These are phyloP conservation scores for Rubus parviflorus DNA, from an alignment of 306 rosid genomes.

Conservation along the genomic window DNA sequence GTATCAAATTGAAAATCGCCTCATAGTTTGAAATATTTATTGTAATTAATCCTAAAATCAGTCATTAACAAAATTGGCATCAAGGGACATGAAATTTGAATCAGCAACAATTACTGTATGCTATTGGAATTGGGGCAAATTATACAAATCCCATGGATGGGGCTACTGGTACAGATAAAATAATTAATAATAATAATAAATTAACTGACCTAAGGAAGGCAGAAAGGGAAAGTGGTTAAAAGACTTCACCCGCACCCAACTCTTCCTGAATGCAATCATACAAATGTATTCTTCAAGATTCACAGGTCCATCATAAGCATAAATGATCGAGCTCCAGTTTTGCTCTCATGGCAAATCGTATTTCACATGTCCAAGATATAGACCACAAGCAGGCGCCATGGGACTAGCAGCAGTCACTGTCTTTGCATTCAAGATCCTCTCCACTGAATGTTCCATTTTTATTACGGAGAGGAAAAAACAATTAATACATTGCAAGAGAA, in stretches of 20 bases:
- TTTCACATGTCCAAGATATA: constrained; percentile 78
- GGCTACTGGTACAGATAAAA: no score
- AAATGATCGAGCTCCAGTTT: background rate
- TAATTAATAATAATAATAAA: background rate
- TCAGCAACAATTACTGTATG: no score
- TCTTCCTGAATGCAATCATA: background rate
- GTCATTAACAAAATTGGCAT: no score
- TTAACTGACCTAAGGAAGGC: background rate
- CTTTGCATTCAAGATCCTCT: constrained; percentile 79
- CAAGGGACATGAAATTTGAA: no score
- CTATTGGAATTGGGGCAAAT: no score
- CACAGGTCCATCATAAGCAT: background rate
- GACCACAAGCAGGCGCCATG: constrained; percentile 97
- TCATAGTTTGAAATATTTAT: no score
- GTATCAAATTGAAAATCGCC: no score
- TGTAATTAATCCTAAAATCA: no score
- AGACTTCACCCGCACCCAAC: background rate
- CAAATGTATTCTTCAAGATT: background rate
- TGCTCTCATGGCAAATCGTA: constrained; percentile 56
- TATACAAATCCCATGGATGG: no score
- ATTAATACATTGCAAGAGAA: background rate
- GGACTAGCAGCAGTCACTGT: constrained; percentile 72
- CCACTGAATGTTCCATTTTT: constrained; percentile 50
- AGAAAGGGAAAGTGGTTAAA: background rate
- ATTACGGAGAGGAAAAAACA: background rate